Evolutionary conservation across 495 filamentous ascomycete species (phyloP).

Genomic region (Mytilinidion resinicola): DNA sequence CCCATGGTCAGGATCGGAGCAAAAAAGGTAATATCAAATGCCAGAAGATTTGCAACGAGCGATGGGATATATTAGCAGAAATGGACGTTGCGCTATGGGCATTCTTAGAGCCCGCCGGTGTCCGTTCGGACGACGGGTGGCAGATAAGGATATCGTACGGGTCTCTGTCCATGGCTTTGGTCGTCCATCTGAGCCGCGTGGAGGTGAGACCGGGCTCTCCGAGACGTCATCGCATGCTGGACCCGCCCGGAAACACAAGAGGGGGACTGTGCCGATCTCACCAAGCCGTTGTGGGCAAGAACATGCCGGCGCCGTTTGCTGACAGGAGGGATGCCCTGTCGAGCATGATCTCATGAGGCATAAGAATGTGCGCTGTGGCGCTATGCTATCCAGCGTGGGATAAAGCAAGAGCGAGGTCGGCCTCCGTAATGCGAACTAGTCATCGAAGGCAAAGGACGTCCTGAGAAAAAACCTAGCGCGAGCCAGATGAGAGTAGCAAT

Average conservation of each 20-base stretch:
- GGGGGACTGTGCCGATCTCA: not conserved
- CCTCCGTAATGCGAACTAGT: too few species aligned
- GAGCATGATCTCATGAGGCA: not conserved
- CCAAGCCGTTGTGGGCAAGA: not conserved
- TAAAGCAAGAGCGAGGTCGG: too few species aligned
- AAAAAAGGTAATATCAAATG: not conserved
- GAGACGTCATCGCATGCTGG: not conserved
- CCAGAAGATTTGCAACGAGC: not conserved
- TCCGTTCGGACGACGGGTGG: not conserved
- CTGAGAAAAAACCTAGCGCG: too few species aligned
- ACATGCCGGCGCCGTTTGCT: not conserved
- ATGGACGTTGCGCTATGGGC: not conserved
- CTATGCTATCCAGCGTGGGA: too few species aligned
- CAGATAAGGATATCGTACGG: not conserved
- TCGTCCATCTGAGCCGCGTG: not conserved
- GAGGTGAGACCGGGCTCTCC: not conserved
- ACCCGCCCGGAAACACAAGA: not conserved
- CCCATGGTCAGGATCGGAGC: slow-evolving; percentile 15
- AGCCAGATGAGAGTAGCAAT: too few species aligned
- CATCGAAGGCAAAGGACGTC: too few species aligned
- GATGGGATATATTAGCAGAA: not conserved
- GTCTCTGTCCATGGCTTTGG: not conserved
- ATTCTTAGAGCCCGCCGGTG: not conserved
- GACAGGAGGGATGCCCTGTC: not conserved
- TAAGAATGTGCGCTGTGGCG: not conserved